A percentile compares a stretch with the other conserved stretches of the same genome.
phyloP scores from a whole-genome alignment of 169 alveolate species.

The Plasmodium vivax region DNA sequence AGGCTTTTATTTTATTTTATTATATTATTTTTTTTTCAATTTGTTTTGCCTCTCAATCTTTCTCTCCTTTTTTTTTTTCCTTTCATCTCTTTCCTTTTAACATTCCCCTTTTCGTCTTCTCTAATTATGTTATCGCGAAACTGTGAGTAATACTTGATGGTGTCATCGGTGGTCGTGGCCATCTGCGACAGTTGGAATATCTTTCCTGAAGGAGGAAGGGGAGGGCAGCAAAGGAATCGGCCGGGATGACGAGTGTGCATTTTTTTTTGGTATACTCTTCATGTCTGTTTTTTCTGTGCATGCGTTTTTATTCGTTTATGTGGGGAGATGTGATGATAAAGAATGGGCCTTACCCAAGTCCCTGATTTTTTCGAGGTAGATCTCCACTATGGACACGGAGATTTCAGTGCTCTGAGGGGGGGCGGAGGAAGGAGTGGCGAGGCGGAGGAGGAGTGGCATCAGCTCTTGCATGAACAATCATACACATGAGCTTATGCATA shows the following conservation, averaged over 20 bases:
- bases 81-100: slow-evolving; percentile 26
- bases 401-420: slow-evolving; percentile 42
- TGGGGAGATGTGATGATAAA: background rate
- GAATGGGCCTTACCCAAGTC: slow-evolving; percentile 27
- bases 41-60: background rate
- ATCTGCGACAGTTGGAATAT: slow-evolving; percentile 46
- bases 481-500: background rate
- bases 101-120: slow-evolving; percentile 71
- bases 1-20: background rate
- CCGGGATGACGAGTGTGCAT: background rate
- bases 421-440: background rate
- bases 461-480: background rate
- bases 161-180: slow-evolving; percentile 52
- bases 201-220: slow-evolving; percentile 13
- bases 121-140: slow-evolving; percentile 60
- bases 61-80: background rate
- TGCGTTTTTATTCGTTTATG: background rate
- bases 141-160: slow-evolving; percentile 33
- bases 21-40: background rate
- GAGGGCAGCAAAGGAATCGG: background rate
- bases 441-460: background rate
- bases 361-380: slow-evolving; percentile 63
- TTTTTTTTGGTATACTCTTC: background rate
- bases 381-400: slow-evolving; percentile 41
- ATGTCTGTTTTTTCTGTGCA: background rate